Evolutionary conservation across 164 flowering plant genomes (phyloP).

Genomic region (Paratinospora sagittata): DNA sequence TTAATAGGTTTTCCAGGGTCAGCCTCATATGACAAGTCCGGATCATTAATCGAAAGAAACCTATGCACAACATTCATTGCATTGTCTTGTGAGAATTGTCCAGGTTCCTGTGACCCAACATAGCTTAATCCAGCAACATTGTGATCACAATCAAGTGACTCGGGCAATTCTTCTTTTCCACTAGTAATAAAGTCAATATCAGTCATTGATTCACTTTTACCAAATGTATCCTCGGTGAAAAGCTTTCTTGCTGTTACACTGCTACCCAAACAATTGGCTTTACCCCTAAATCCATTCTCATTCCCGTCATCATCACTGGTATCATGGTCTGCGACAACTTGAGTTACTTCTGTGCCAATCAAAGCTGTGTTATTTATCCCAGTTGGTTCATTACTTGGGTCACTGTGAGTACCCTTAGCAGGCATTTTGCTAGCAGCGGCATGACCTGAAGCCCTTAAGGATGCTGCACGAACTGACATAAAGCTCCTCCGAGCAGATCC

Average conservation of each 20-base stretch:
- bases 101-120: constrained; percentile 81
- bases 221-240: constrained; percentile 34
- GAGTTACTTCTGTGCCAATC: neutral
- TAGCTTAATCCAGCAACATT: constrained; percentile 70
- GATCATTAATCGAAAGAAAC: constrained; percentile 37
- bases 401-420: constrained; percentile 10
- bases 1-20: constrained; percentile 17
- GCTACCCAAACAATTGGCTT: constrained; percentile 24
- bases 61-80: constrained; percentile 72
- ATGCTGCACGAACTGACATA: constrained; percentile 48
- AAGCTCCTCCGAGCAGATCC: constrained; percentile 33
- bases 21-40: constrained; percentile 30
- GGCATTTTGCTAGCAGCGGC: constrained; percentile 36
- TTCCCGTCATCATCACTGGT: constrained; percentile 9
- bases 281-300: constrained; percentile 13
- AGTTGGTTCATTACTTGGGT: constrained; percentile 13
- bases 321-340: constrained; percentile 18
- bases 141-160: constrained; percentile 18
- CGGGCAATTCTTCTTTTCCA: constrained; percentile 17
- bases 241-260: constrained; percentile 56
- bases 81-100: constrained; percentile 66
- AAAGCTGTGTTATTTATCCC: constrained; percentile 4
- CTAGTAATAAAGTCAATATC: constrained; percentile 10
- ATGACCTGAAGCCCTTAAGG: constrained; percentile 47
- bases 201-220: neutral